Base-by-base conservation (phyloP, 169 alveolate genomes). In the Plasmodium sp. region DNA sequence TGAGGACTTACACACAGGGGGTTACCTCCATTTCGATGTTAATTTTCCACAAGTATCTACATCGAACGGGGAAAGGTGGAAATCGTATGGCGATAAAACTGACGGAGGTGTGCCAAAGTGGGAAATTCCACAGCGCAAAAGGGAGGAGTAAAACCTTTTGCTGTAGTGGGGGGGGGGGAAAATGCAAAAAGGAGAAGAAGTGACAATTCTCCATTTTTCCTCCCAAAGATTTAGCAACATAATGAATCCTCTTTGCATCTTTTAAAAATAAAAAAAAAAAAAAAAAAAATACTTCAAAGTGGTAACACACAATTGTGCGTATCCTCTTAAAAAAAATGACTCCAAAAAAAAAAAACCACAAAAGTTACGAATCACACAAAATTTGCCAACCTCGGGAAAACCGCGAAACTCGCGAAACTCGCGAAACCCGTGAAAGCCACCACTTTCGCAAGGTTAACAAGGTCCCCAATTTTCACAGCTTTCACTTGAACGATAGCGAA, bases 401-500 rank as follows among this genome's bases (percentile, higher is more conserved):
- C 12, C 58, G n/a, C 58, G 58, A 48, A 22, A 22, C 27, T 48
- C 58, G n/a, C 58, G 58, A 48, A n/a, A n/a, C n/a, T n/a, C 58
- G n/a, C 58, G 58, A 48, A 22, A 22, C 27, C 10, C 58, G n/a
- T n/a, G 58, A 48, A 48, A 48, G 58, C n/a, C 58, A 48, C 58
- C 75, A 62, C 18, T 62, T 62, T 18, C 56, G 58, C n/a, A 12
- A 12, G 58, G 58, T 74, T 22, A 22, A 22, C 27, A 22, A 22
- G 27, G 27, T 22, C 0, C 27, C 27, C 27, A 22, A 22, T 22
- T 22, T 22, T 22, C 94, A 86, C 16, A 86, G 58, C 58, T 86
- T 86, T 86, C 81, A 77, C 34, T 41, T 41, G 56, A 58, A 86
- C 71, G 88, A 86, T 34, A 75, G 48, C 81, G 90, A 86, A 75